Conservation (phyloP, 345 rosid genomes). For the Acer saccharum region DNA sequence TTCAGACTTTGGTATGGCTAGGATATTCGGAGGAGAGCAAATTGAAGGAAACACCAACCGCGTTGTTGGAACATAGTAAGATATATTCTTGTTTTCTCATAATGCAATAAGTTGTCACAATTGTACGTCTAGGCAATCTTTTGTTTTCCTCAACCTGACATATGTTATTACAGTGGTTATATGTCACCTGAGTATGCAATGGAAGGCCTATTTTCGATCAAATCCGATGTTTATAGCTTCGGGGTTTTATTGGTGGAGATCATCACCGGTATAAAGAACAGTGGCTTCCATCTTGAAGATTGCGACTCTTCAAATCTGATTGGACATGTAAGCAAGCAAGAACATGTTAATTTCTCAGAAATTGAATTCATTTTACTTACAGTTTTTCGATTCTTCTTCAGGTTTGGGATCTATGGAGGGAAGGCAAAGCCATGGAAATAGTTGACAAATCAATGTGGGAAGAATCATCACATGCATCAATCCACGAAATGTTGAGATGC, state of each 20-base stretch:
- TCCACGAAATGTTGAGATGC: slow-evolving; percentile 42
- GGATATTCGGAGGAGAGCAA: slow-evolving; percentile 56
- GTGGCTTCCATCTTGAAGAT: slow-evolving; percentile 22
- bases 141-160: not conserved
- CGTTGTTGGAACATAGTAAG: slow-evolving; percentile 79
- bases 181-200: slow-evolving; percentile 85
- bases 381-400: slow-evolving; percentile 12
- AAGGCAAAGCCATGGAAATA: slow-evolving; percentile 34
- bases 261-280: slow-evolving; percentile 49
- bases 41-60: slow-evolving; percentile 49
- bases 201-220: slow-evolving; percentile 59
- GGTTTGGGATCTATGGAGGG: slow-evolving; percentile 63
- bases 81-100: not conserved
- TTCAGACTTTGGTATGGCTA: slow-evolving; percentile 72
- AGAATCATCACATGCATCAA: not conserved
- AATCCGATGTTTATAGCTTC: slow-evolving; percentile 73
- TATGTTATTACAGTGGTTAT: slow-evolving; percentile 47
- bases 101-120: no score
- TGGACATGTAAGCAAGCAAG: slow-evolving; percentile 49
- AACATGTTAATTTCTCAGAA: not conserved
- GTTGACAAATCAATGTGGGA: slow-evolving; percentile 33
- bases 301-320: slow-evolving; percentile 35
- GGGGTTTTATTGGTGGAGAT: slow-evolving; percentile 70
- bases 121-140: not conserved
- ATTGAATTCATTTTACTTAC: not conserved